Conservation (phyloP, 2,329 filamentous ascomycete species). For the Ophiosphaerella korrae region DNA sequence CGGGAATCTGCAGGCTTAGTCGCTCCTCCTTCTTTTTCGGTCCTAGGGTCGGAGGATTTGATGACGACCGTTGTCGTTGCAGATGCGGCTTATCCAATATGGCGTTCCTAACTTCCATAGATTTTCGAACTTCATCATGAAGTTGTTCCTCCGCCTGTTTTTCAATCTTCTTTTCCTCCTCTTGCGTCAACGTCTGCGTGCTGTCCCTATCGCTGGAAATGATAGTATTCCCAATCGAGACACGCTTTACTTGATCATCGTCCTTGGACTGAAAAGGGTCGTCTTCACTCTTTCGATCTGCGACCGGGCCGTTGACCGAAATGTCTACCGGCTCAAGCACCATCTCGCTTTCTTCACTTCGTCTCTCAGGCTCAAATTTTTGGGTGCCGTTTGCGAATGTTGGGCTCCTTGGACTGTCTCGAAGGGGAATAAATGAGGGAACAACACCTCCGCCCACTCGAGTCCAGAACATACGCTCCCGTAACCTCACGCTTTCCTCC, state of each 20-base stretch:
- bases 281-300: slow-evolving; percentile 33
- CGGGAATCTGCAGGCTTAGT: slow-evolving; percentile 43
- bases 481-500: slow-evolving; percentile 88
- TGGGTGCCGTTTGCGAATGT: slow-evolving; percentile 30
- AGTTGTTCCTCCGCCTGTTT: slow-evolving; percentile 44
- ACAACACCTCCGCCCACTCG: slow-evolving; percentile 90
- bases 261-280: slow-evolving; percentile 40
- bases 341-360: slow-evolving; percentile 36
- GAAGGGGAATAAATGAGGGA: slow-evolving; percentile 59
- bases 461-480: slow-evolving; percentile 98
- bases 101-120: slow-evolving; percentile 18
- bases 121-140: slow-evolving; percentile 36
- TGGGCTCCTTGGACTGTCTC: slow-evolving; percentile 41
- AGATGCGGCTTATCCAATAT: slow-evolving; percentile 12
- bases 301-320: slow-evolving; percentile 14
- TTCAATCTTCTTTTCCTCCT: slow-evolving; percentile 44
- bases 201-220: slow-evolving; percentile 17
- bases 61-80: slow-evolving; percentile 32
- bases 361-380: slow-evolving; percentile 22
- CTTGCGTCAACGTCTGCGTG: slow-evolving; percentile 9
- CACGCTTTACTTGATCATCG: slow-evolving; percentile 36
- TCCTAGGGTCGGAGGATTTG: slow-evolving; percentile 27
- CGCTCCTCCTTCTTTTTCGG: slow-evolving; percentile 40
- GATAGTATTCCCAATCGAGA: slow-evolving; percentile 47
- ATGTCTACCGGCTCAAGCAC: slow-evolving; percentile 30